phyloP scores from a whole-genome alignment of 2,329 filamentous ascomycete species.

The Apiospora arundinis region DNA sequence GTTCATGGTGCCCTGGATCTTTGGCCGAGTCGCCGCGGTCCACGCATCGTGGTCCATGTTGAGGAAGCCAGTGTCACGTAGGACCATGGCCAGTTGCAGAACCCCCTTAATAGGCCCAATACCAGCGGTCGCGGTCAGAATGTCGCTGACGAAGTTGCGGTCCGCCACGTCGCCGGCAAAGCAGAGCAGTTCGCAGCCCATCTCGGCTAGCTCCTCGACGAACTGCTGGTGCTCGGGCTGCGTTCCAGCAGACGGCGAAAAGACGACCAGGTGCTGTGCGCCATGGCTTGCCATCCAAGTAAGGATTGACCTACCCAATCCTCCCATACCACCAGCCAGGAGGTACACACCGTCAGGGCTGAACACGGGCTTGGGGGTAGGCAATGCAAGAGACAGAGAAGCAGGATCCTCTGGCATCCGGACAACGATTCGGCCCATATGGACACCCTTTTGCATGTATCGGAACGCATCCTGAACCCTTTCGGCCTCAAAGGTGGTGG shows the following conservation, averaged over 20 bases:
- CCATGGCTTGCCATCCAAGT: background rate
- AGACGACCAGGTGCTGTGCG: background rate
- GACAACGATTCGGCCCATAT: background rate
- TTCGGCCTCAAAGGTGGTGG: too few relatives aligned
- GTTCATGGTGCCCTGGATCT: slow-evolving; percentile 14
- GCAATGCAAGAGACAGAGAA: background rate
- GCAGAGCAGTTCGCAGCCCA: background rate
- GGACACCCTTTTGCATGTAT: background rate
- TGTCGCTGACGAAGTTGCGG: background rate
- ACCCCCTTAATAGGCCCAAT: too few relatives aligned
- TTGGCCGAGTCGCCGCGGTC: background rate
- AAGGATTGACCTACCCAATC: background rate
- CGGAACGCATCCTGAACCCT: too few relatives aligned
- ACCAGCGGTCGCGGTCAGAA: too few relatives aligned
- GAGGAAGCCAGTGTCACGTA: background rate
- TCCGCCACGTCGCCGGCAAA: slow-evolving; percentile 8
- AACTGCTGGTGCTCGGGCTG: background rate
- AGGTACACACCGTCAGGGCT: background rate
- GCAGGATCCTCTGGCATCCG: background rate
- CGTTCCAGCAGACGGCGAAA: background rate
- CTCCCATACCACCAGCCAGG: background rate
- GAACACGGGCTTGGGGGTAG: background rate
- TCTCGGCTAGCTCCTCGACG: background rate
- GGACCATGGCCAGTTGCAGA: too few relatives aligned
- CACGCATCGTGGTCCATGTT: background rate